phyloP scores from a whole-genome alignment of 306 rosid genomes.

The Prunus armeniaca region DNA sequence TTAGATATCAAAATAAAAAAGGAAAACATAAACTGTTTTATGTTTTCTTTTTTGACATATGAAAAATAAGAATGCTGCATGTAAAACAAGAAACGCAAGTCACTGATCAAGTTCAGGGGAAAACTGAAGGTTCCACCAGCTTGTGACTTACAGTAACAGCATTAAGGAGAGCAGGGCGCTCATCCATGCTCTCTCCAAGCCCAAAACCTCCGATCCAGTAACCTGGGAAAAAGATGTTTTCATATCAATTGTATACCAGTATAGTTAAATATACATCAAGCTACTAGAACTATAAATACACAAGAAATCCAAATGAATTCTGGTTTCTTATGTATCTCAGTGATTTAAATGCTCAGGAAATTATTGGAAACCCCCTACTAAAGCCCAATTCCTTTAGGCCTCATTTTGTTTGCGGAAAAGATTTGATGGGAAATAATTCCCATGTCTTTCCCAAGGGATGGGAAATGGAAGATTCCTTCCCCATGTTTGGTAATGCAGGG shows the following conservation, averaged over 20 bases:
- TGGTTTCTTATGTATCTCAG: background rate
- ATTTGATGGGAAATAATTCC: too few species aligned
- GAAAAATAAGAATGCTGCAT: background rate
- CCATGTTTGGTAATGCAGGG: too few species aligned
- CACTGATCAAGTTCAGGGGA: background rate
- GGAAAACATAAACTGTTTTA: background rate
- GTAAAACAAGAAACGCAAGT: background rate
- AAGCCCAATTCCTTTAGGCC: background rate
- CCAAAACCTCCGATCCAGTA: conserved; percentile 97
- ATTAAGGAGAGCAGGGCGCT: conserved; percentile 70
- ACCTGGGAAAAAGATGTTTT: conserved; percentile 38
- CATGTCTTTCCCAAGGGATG: too few species aligned
- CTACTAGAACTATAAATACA: background rate
- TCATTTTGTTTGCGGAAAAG: too few species aligned
- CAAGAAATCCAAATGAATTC: background rate
- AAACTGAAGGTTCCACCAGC: background rate
- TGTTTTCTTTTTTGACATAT: background rate
- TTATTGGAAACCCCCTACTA: background rate
- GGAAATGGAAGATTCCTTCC: too few species aligned
- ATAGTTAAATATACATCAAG: background rate
- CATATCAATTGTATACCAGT: background rate
- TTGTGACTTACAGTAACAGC: conserved; percentile 55
- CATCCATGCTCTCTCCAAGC: conserved; percentile 83
- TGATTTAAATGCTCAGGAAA: background rate
- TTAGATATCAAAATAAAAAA: background rate